Evolutionary conservation across 176 grass and related monocot genomes (phyloP).

Genomic region (Tuctoria greenei): DNA sequence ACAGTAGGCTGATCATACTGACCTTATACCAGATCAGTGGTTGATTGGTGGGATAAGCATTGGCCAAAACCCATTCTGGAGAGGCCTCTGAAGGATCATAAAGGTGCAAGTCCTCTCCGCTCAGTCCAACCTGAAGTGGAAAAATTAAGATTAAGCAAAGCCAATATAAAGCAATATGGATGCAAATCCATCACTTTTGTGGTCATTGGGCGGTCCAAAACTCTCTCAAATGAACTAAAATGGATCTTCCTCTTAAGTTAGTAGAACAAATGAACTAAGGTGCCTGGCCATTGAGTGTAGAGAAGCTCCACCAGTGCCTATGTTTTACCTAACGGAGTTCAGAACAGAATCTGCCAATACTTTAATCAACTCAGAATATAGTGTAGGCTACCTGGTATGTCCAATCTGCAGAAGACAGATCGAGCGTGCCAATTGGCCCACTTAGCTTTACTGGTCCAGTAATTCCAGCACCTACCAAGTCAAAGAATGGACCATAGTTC

Average conservation of each 20-base stretch:
- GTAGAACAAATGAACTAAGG: not conserved
- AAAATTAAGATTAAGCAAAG: constrained; percentile 33
- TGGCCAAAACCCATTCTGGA: constrained; percentile 67
- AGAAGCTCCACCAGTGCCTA: not conserved
- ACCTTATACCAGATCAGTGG: constrained; percentile 98
- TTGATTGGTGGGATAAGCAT: constrained; percentile 63
- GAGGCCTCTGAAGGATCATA: constrained; percentile 62
- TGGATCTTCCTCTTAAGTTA: not conserved
- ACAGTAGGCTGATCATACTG: constrained; percentile 34
- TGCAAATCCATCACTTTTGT: not conserved
- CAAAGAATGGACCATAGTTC: constrained; percentile 98
- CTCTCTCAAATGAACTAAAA: not conserved
- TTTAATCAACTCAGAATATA: not conserved
- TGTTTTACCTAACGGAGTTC: not conserved
- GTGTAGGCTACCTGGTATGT: constrained; percentile 77
- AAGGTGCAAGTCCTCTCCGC: constrained; percentile 62
- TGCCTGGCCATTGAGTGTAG: not conserved
- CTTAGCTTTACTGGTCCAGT: constrained; percentile 87
- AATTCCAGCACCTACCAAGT: constrained; percentile 82
- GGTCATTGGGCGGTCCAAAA: not conserved
- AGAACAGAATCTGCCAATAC: constrained; percentile 12
- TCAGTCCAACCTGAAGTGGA: constrained; percentile 69
- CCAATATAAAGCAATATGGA: not conserved
- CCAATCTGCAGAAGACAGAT: constrained; percentile 80
- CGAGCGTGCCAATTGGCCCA: constrained; percentile 48